Conservation (phyloP, 257 asterid species). For the Petrea volubilis region DNA sequence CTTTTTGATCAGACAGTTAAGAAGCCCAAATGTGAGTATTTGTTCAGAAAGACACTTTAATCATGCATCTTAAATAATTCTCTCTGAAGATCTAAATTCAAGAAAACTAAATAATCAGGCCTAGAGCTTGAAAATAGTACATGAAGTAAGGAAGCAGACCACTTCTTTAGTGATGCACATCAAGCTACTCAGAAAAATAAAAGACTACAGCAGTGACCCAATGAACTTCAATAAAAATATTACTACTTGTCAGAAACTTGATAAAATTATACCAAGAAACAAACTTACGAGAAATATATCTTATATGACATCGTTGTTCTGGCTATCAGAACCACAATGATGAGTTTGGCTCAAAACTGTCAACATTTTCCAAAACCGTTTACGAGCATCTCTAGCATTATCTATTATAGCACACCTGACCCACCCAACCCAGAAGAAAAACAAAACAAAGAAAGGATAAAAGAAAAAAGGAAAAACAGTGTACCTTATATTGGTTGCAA, state of each 20-base stretch:
- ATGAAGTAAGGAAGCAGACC: background rate
- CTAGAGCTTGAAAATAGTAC: background rate
- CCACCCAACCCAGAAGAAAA: background rate
- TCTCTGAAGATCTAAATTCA: background rate
- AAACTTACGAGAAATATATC: background rate
- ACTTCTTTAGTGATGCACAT: background rate
- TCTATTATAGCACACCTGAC: no score
- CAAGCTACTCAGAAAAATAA: no score
- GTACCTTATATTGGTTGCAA: background rate
- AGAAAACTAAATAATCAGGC: background rate
- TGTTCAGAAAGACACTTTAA: background rate
- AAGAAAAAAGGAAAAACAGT: background rate
- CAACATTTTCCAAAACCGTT: background rate
- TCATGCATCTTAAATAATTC: background rate
- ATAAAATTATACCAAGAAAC: background rate
- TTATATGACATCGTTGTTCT: background rate
- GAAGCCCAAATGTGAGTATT: background rate
- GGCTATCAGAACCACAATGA: background rate
- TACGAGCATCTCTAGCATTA: background rate
- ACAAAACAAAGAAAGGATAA: no score
- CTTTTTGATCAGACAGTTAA: background rate
- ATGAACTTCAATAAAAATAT: no score
- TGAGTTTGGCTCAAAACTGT: background rate
- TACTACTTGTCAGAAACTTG: background rate
- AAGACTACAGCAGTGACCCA: no score